These are phyloP conservation scores for Diaporthe ampelina DNA, from an alignment of 2,329 filamentous ascomycete genomes.

Conservation along the genomic window DNA sequence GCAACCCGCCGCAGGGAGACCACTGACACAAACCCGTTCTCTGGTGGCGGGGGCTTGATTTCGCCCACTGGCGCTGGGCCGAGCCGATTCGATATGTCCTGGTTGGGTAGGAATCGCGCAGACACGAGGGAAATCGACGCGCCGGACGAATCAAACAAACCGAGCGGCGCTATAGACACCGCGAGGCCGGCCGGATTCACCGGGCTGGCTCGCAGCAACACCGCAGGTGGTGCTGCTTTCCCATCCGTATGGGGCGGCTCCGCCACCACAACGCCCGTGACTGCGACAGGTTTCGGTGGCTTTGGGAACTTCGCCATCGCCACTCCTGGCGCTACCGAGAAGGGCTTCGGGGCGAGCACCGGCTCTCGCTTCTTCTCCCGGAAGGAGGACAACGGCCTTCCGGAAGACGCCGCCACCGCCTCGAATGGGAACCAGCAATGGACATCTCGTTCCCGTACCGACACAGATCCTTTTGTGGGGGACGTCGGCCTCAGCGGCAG, in stretches of 20 bases:
- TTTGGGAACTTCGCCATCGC: constrained; percentile 92
- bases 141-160: constrained; percentile 60
- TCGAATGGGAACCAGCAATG: constrained; percentile 62
- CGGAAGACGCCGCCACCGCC: constrained; percentile 71
- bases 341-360: constrained; percentile 78
- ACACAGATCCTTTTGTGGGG: constrained; percentile 81
- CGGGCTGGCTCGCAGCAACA: constrained; percentile 68
- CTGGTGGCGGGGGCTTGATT: constrained; percentile 60
- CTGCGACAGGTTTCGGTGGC: constrained; percentile 81
- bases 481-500: constrained; percentile 75
- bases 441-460: constrained; percentile 74
- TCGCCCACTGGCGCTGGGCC: constrained; percentile 69
- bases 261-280: constrained; percentile 70
- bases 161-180: constrained; percentile 48
- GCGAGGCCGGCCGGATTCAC: constrained; percentile 57
- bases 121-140: constrained; percentile 70
- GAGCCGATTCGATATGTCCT: constrained; percentile 74
- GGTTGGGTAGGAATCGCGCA: constrained; percentile 66
- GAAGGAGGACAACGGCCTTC: constrained; percentile 72
- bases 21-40: constrained; percentile 75
- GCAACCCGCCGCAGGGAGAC: constrained; percentile 87
- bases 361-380: constrained; percentile 67
- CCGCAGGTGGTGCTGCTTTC: constrained; percentile 61
- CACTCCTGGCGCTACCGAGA: constrained; percentile 73
- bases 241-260: constrained; percentile 61